Base-by-base conservation (phyloP, 75 land plant species). In the Larix kaempferi region DNA sequence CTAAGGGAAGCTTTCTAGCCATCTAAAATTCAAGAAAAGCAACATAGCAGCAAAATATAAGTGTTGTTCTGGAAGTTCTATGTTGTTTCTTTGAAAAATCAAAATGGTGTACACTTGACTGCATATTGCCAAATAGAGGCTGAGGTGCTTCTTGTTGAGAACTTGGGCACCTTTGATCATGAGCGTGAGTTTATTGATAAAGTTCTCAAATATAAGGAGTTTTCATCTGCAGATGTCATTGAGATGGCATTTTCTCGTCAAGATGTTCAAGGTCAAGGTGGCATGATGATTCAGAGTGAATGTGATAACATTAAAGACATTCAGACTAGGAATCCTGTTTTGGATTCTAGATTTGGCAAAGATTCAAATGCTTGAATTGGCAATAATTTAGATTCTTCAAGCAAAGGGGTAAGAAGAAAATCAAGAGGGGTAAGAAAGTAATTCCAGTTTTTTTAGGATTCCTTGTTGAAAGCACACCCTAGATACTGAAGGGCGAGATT, bases 401-500 rank as follows among this genome's bases (percentile, higher is more conserved):
- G 78, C 10, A 92, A 88, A 78, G 89, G 90, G 84, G 82, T 55
- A 92, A 93, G 82, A 95, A 93, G 79, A 89, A 80, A 54, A 84
- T 87, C 25, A 95, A 95, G 85, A 89, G 88, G 52, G 90, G 89
- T 62, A 93, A 94, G 89, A 89, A 88, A 67, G 94, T 94, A 23
- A 89, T 82, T 65, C 91, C 92, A 2, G 66, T 92, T 5, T 84
- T 87, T 63, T 73, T 95, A 69, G 92, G 90, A 56, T 92, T 85
- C 64, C 91, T 91, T 11, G 95, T 92, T 26, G 92, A 94, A 77
- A 78, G 78, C 59, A 29, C 33, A 29, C 88, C 87, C 82, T 86
- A 96, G 33, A 95, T 95, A 17, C 89, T 95, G 96, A 93, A 89
- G 96, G 98, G 98, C 7, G 96, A 95, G 78, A 95, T 93, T 39